Base-by-base conservation (phyloP, 495 filamentous ascomycete species). In the Penicillium crystallinum region DNA sequence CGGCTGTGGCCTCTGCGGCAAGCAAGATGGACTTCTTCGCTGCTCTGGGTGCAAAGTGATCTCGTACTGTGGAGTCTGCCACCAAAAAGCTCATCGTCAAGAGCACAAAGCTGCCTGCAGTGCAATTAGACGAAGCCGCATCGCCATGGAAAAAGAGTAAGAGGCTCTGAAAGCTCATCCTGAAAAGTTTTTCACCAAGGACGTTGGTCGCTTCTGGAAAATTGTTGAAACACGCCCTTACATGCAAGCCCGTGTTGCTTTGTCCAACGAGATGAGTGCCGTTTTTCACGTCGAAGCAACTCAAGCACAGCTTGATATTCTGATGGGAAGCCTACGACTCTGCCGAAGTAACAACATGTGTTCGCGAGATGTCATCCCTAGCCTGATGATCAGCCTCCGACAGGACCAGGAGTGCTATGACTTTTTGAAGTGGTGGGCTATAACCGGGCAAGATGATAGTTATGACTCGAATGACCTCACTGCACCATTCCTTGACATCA, bases 351-450 rank as follows among this genome's bases (percentile, higher is more conserved):
- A 81, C 47, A 76, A 77, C 52, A 64, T 80, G 59, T 73, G 72
- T 3, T 39, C 71, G 3, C 69, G 77, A 4, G 18, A 56, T 14
- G 6, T 70, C 6, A 44, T 77, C 4, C 80, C 79, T 6, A 59
- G 58, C 0, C 34, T 77, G 39, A 64, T 71, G 37, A 35, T 81
- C n/a, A 70, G 78, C 14, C 62, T 81, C 39, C 63, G 69, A 17
- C 66, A 61, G 48, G 77, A 81, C 33, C 77, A 81, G 48, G 73
- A 81, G 43, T 76, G 68, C 63, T 84, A 82, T 53, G 76, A 81
- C 46, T 81, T 81, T 48, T 49, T 74, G 21, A 80, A 78, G 54
- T 81, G 72, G 74, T 80, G 64, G 62, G 54, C 18, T 4, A 67
- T 61, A 17, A 63, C 49, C 15, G 59, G 41, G 12, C 29, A 57